Evolutionary conservation across 176 grass and related monocot genomes (phyloP).

Genomic region (Microstegium vimineum): DNA sequence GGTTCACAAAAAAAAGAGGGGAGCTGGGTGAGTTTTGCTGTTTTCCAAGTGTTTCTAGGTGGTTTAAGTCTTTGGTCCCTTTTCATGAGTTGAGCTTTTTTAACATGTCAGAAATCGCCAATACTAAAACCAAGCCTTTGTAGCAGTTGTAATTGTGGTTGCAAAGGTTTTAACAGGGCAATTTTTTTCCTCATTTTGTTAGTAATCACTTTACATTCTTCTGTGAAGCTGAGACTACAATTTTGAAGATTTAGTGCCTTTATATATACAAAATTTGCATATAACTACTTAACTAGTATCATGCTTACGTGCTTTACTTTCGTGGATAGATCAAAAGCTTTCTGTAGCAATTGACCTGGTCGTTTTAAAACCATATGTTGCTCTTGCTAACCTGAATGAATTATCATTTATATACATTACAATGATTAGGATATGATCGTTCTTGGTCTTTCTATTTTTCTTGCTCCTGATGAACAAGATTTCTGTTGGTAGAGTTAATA

Average conservation of each 20-base stretch:
- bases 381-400: neutral
- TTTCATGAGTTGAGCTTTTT: neutral
- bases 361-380: neutral
- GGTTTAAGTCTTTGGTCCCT: neutral
- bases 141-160: neutral
- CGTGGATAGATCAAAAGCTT: neutral
- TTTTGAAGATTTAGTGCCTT: neutral
- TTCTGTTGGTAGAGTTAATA: neutral
- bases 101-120: neutral
- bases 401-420: neutral
- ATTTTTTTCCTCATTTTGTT: neutral
- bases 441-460: neutral
- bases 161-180: neutral
- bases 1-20: neutral
- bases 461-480: neutral
- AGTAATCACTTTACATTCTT: neutral
- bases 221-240: neutral
- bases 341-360: neutral
- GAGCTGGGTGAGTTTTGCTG: neutral
- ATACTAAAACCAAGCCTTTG: neutral
- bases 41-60: neutral
- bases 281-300: neutral
- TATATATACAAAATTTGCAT: neutral
- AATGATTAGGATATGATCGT: too few relatives aligned
- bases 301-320: neutral